These are phyloP conservation scores for Clathrus columnatus DNA, from an alignment of 768 basidiomycete genomes.

Conservation along the genomic window DNA sequence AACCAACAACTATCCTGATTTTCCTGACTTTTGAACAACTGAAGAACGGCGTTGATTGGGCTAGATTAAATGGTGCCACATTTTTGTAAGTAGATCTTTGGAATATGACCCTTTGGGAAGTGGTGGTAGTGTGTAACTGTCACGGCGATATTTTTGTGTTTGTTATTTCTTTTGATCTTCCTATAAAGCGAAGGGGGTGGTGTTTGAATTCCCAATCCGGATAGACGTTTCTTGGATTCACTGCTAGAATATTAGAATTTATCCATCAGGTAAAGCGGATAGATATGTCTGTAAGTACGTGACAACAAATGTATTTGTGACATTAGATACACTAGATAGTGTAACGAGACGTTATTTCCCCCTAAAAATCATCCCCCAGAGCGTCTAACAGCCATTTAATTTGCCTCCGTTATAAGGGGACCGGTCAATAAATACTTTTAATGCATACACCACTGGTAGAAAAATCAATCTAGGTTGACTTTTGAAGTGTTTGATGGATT, in stretches of 20 bases:
- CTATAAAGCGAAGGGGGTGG: too few relatives aligned
- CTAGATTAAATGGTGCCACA: slow-evolving; percentile 22
- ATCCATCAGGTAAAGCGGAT: background rate
- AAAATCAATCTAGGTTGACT: too few relatives aligned
- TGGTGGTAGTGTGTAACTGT: background rate
- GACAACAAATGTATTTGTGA: too few relatives aligned
- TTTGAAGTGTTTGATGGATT: too few relatives aligned
- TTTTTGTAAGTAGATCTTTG: background rate
- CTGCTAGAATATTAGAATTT: background rate
- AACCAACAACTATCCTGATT: slow-evolving; percentile 83
- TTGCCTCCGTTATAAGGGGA: too few relatives aligned
- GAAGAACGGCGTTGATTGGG: slow-evolving; percentile 61
- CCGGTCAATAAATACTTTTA: too few relatives aligned
- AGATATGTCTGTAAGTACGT: background rate
- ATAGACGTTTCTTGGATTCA: background rate
- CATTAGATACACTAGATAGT: too few relatives aligned
- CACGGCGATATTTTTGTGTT: background rate
- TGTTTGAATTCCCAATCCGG: background rate
- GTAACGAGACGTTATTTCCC: too few relatives aligned
- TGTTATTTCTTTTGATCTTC: too few relatives aligned
- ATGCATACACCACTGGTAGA: too few relatives aligned
- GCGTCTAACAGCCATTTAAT: too few relatives aligned
- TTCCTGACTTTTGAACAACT: slow-evolving; percentile 79
- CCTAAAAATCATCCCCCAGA: too few relatives aligned
- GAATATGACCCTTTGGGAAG: background rate